Base-by-base conservation (phyloP, 306 rosid species). In the Gillenia trifoliata region DNA sequence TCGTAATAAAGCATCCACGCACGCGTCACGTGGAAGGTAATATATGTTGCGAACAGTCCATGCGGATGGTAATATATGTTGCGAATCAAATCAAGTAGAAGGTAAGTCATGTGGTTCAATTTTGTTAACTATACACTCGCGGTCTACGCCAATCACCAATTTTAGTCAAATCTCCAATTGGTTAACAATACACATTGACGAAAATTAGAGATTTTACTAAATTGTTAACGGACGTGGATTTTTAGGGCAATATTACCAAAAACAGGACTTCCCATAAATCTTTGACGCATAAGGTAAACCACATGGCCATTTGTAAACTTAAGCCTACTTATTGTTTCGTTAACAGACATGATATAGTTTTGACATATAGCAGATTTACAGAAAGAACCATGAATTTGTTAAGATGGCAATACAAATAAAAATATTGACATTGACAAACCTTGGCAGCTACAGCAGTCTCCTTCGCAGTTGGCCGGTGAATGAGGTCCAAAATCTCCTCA, bases 401-500 rank as follows among this genome's bases (percentile, higher is more conserved):
- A 59, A 55, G 49, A 34, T 25, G 34, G 6, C 52, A 25, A 60
- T 22, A 28, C 57, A 72, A 26, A 20, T 31, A 11, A 49, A 66
- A 29, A 19, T n/a, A 33, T 12, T 40, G 6, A 25, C 33, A 62
- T 41, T 20, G 45, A 77, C 82, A 64, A 75, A 94, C 99, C 99
- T 92, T 92, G n/a, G 91, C 93, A n/a, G 98, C 99, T 40, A 85
- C 90, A 71, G 97, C 96, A 81, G 97, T 92, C 85, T 95, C 99
- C 89, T 0, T 89, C 1, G 98, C 98, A 67, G 99, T 92, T 16
- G 99, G 99, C 71, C 93, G 88, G 81, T 92, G 98, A 80, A 95
- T 89, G 70, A 95, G 91, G 88, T 95, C 92, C 91, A 90, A 79
- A 71, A 95, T 92, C 93, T 92, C 99, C 89, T 95, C 96, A 2